Evolutionary conservation across 257 asterid genomes (phyloP).

Genomic region (Fraxinus americana): DNA sequence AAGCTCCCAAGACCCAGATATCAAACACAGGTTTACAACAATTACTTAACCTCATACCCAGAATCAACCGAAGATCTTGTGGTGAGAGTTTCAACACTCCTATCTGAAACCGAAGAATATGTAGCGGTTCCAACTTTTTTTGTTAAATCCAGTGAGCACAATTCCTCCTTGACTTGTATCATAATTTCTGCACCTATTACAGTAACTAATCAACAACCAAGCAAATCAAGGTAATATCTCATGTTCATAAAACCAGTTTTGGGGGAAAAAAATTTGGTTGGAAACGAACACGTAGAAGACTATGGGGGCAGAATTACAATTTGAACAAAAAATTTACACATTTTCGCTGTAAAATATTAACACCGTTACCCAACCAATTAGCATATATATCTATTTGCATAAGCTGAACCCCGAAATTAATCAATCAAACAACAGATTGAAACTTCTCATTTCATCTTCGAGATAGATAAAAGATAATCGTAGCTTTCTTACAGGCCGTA

Average conservation of each 20-base stretch:
- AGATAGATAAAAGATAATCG: background rate
- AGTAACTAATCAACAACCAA: constrained; percentile 20
- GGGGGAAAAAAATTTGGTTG: background rate
- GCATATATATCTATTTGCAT: background rate
- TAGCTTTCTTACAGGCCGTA: background rate
- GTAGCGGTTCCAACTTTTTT: constrained; percentile 31
- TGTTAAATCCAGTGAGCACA: constrained; percentile 30
- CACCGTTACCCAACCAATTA: constrained; percentile 4
- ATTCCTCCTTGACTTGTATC: constrained; percentile 39
- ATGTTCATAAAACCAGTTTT: background rate
- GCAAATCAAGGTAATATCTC: constrained; percentile 4
- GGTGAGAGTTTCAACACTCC: constrained; percentile 42
- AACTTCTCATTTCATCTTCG: background rate
- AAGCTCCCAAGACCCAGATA: background rate
- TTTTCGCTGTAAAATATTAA: background rate
- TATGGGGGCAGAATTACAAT: constrained; percentile 2
- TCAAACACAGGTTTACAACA: background rate
- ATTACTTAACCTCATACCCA: constrained; percentile 36
- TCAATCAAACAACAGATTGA: constrained; percentile 2
- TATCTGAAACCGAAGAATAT: constrained; percentile 37
- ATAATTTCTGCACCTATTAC: constrained; percentile 31
- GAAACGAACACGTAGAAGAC: background rate
- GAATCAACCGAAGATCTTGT: constrained; percentile 47
- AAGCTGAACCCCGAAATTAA: background rate
- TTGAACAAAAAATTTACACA: background rate